Base-by-base conservation (phyloP, 345 rosid species). In the Linum trigynum region DNA sequence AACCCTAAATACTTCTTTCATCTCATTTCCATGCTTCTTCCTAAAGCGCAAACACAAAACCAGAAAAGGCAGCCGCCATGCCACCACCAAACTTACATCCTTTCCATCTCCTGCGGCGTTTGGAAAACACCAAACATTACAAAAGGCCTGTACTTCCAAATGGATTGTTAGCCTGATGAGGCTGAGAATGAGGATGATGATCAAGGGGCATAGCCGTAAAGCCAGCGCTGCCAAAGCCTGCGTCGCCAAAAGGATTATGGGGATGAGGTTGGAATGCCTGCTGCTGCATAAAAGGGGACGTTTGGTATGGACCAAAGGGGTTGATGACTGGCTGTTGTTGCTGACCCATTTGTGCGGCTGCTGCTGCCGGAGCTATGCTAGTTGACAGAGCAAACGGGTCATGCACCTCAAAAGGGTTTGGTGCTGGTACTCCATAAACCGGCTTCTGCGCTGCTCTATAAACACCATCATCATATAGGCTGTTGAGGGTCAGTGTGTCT, bases 361-460 rank as follows among this genome's bases (percentile, higher is more conserved):
- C 59, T 8, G 77, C 76, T 63, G 90, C 79, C 37, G 88, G 72
- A 45, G 83, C 77, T 42, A 82, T 41, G 73, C 59, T 71, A 60
- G 74, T 89, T 61, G 91, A 80, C 66, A 80, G 36, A 7, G 77
- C 72, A 60, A 88, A 94, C 39, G 95, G 91, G 71, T 90, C 97
- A 2, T 85, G 92, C 7, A 78, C 82, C 78, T 81, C 98, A 23
- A 95, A 95, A 3, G 99, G 99, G 51, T 95, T 91, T 23, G 96
- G 94, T 38, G 96, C 96, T 42, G 94, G 85, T 43, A 74, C 74
- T 50, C 97, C 99, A 40, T 91, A 91, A 17, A 77, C 82, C 17
- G 95, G 90, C 64, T 78, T 96, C 73, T 80, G 99, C 7, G 92
- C 65, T 38, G 96, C 94, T 80, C 87, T 84, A 78, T 89, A 87